phyloP scores from a whole-genome alignment of 73 alveolate species.

The Breviolum minutum region DNA sequence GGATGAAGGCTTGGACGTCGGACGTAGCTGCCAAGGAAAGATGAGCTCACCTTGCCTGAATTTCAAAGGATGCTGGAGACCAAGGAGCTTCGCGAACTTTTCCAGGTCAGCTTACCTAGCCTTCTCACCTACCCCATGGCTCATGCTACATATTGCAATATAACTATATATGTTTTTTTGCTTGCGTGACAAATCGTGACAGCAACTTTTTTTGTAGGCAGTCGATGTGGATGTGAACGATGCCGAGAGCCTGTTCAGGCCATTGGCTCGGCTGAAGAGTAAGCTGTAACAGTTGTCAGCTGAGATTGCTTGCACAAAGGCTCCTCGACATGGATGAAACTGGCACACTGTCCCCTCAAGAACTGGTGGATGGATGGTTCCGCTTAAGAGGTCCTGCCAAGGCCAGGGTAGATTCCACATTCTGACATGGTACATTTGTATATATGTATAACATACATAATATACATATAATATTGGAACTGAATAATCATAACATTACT shows the following conservation, averaged over 20 bases:
- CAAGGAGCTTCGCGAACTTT: constrained; percentile 66
- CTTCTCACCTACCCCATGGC: neutral
- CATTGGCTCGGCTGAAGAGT: neutral
- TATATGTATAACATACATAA: too few relatives aligned
- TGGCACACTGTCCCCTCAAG: constrained; percentile 87
- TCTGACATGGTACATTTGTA: neutral
- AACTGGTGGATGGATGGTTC: constrained; percentile 91
- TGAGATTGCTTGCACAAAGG: neutral
- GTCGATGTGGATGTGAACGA: constrained; percentile 92
- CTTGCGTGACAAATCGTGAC: neutral
- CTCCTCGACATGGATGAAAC: constrained; percentile 92
- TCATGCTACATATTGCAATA: neutral
- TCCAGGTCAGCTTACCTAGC: constrained; percentile 1
- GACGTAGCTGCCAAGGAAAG: constrained; percentile 34
- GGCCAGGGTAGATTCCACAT: neutral
- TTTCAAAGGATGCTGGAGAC: constrained; percentile 85
- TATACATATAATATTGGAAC: neutral
- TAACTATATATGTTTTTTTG: neutral
- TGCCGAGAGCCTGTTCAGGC: constrained; percentile 93
- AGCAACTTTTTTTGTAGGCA: constrained; percentile 5
- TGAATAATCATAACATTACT: neutral
- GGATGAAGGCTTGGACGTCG: neutral
- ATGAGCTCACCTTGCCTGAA: constrained; percentile 49
- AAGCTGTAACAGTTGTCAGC: neutral
- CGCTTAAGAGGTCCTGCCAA: constrained; percentile 83